Evolutionary conservation across 495 filamentous ascomycete genomes (phyloP), one percentile per base, ranked within the genome.

Genomic region (Pseudevernia furfuracea): DNA sequence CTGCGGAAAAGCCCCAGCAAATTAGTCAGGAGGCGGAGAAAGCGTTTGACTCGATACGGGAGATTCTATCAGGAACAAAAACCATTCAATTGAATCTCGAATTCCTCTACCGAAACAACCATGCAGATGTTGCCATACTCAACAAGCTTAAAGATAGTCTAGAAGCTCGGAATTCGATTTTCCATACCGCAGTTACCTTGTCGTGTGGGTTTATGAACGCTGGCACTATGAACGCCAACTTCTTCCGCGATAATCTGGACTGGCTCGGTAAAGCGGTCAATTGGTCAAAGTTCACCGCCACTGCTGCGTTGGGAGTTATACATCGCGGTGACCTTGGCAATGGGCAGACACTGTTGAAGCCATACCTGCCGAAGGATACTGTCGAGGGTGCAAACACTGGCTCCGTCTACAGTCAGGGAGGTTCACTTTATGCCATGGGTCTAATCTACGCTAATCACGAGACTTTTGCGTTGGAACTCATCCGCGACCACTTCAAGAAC

Each of bases 201-300:
- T 93, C 94, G 66, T 97, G 97, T 73, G 95, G 91, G 17, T 97
- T 99, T 75, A 99, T 97, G 93, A 94, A 99, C 71, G 90, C 95
- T n/a, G 95, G 95, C 41, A 97, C 95, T 11, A 97, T 93, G 0
- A 92, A 93, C 66, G 95, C 97, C 74, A 91, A 89, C 69, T 99
- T 97, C 79, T 97, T 97, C 81, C 83, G 95, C 4, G 92, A 97
- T 67, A 99, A 97, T 66, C 76, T 99, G 36, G 95, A 99, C 59
- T 99, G 95, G 95, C 82, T 99, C 12, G 91, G 92, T 39, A 99
- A 97, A 78, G 95, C 95, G 53, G 90, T 97, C 21, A 99, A 99
- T 78, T 99, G 95, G 95, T 97, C 94, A 63, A 99, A 99, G 72
- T 99, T 99, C 73, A 96, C 95, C 2, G 95, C 95, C 9, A 99